Evolutionary conservation across 2,329 filamentous ascomycete species (phyloP).

Genomic region (Xylariaceae sp.): DNA sequence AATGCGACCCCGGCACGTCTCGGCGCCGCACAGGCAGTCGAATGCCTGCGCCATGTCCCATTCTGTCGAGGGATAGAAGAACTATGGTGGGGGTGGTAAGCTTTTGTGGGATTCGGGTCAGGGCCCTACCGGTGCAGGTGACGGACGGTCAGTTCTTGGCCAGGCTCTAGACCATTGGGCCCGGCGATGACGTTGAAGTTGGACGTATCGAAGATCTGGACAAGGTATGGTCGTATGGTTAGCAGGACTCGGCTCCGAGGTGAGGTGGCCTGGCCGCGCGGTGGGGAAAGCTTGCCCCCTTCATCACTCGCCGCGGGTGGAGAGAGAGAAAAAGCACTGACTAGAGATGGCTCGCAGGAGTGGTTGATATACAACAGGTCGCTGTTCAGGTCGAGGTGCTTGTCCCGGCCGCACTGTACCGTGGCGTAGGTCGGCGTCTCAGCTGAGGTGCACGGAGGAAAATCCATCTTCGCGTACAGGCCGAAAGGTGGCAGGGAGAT

Average conservation of each 20-base stretch:
- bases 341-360: constrained; percentile 66
- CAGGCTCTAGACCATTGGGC: constrained; percentile 55
- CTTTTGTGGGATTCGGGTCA: constrained; percentile 17
- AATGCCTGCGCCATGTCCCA: constrained; percentile 76
- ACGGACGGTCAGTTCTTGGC: constrained; percentile 61
- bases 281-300: neutral
- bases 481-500: constrained; percentile 62
- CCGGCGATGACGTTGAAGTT: constrained; percentile 61
- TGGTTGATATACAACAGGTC: constrained; percentile 71
- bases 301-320: neutral
- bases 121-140: constrained; percentile 16
- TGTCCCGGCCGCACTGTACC: constrained; percentile 59
- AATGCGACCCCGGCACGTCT: constrained; percentile 63
- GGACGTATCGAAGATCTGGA: constrained; percentile 62
- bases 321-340: constrained; percentile 42
- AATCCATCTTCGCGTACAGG: constrained; percentile 67
- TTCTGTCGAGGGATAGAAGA: constrained; percentile 77
- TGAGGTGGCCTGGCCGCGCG: neutral
- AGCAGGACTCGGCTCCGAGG: neutral
- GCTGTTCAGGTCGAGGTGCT: constrained; percentile 65
- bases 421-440: constrained; percentile 63
- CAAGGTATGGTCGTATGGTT: neutral
- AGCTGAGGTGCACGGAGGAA: constrained; percentile 63
- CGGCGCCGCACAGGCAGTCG: constrained; percentile 62
- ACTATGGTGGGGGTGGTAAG: constrained; percentile 44